A percentile compares a stretch with the other conserved stretches of the same genome.
These are phyloP conservation scores for Senna siamea DNA, from an alignment of 306 rosid species.

Conservation along the genomic window DNA sequence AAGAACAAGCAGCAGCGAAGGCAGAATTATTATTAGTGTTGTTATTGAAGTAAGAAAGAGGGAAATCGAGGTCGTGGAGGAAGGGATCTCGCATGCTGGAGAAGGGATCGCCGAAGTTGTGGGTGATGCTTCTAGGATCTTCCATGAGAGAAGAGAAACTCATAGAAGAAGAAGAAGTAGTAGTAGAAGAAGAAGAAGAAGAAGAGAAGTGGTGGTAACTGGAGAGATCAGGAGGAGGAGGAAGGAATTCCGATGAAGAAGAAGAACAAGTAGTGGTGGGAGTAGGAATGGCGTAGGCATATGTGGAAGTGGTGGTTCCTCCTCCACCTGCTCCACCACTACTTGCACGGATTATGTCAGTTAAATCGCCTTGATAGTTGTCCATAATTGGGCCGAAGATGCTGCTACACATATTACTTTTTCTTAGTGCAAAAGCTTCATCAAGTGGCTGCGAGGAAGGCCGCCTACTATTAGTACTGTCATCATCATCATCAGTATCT, in stretches of 20 bases:
- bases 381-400: conserved; percentile 56
- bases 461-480: no score
- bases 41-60: conserved; percentile 16
- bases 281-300: no score
- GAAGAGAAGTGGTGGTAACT: conserved; percentile 27
- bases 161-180: conserved; percentile 43
- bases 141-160: conserved; percentile 40
- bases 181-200: background rate
- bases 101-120: conserved; percentile 77
- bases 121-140: background rate
- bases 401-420: conserved; percentile 54
- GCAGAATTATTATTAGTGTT: no score
- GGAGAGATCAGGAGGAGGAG: background rate
- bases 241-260: background rate
- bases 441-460: no score
- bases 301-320: no score
- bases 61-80: conserved; percentile 47
- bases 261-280: background rate
- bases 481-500: no score
- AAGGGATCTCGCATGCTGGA: conserved; percentile 71
- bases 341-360: conserved; percentile 61
- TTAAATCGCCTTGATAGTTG: conserved; percentile 74
- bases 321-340: no score
- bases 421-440: conserved; percentile 23
- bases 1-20: background rate